Evolutionary conservation across 768 basidiomycete genomes (phyloP), one percentile per base, ranked within the genome.

Genomic region (Leccinum variicolor): DNA sequence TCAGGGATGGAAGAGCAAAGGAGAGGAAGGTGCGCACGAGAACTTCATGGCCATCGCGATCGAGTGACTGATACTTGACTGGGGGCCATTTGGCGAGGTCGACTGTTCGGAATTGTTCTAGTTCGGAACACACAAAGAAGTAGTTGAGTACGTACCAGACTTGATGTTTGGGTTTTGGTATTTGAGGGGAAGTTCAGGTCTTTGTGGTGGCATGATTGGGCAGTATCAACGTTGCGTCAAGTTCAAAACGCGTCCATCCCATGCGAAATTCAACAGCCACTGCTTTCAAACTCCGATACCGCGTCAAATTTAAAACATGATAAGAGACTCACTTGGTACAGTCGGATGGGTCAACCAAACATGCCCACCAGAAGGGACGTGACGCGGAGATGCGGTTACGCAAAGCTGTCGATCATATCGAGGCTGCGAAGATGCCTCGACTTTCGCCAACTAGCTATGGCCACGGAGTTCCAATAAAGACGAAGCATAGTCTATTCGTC

Each of bases 11-110:
- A 62, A 19, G 6, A 6, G 3, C 14, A 29, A 28, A 33, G 31
- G 31, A 31, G 23, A 45, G 34, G 13, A 9, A 15, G 29, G 31
- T 17, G 74, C 85, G 67, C 68, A 89, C 92, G 52, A 95, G 81
- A 56, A 95, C 93, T 69, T 93, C 86, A 69, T 87, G 85, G 2
- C 89, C 90, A 71, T 95, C 91, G 61, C 92, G 85, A 65, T 86
- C 86, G 51, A 97, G 84, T 60, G 92, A 89, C 79, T 95, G 94
- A 71, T 92, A 96, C 76, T 96, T 96, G 49, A 95, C 92, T 43
- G 82, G 78, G 36, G 89, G 89, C 57, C 85, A 75, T 64, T 79
- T 80, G 31, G 69, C 63, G 46, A 70, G 55, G 65, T 78, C 77
- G 49, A 76, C 80, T 79, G 51, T 2, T 21, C 1, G 9, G 1